Evolutionary conservation across 345 rosid species (phyloP), one percentile per base, ranked within the genome.

Genomic region (Bruguiera gymnorhiza): DNA sequence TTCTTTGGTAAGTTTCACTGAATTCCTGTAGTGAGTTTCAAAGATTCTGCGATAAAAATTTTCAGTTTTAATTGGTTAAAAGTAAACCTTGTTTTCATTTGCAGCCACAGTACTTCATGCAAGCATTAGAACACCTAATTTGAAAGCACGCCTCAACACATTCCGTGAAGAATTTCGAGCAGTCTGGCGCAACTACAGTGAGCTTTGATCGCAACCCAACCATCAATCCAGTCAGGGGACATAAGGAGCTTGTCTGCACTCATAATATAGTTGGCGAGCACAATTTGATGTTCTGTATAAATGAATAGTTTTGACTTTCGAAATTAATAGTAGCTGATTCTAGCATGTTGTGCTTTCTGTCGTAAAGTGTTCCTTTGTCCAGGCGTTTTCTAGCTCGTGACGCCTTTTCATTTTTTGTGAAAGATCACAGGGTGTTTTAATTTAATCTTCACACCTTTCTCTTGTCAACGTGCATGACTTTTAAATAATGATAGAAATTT

Each of bases 111-210:
- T 89, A 67, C 84, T 92, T 66, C 99, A 95, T 81, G 97, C 99
- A 46, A 95, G 88, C 74, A 85, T 86, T 63, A 87, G 97, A 79
- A 90, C 99, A 69, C 98, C 98, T 8, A 96, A 96, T 78, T 82
- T 96, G 83, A 96, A 96, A 77, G 98, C 99, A 48, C 97, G 98
- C 64, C 83, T 96, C 54, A 92, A 92, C 80, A 96, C 98, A 54
- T 92, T 96, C 82, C 87, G 99, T 7, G 99, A 96, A 83, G 99
- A 96, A 76, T 96, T 96, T 63, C 94, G 97, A 78, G 86, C 86
- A 20, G 99, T 96, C 15, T 96, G 99, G 99, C 98, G 98, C 78
- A 90, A 92, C 81, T 92, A 96, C 71, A 96, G 97, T 46, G 99
- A 92, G 68, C 94, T 96, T 16, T 73, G 54, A 59, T 18, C 37